Percentiles rank a stretch among this genome's conserved stretches.
Conservation (phyloP, 2,329 filamentous ascomycete genomes). For the Nemania bipapillata region DNA sequence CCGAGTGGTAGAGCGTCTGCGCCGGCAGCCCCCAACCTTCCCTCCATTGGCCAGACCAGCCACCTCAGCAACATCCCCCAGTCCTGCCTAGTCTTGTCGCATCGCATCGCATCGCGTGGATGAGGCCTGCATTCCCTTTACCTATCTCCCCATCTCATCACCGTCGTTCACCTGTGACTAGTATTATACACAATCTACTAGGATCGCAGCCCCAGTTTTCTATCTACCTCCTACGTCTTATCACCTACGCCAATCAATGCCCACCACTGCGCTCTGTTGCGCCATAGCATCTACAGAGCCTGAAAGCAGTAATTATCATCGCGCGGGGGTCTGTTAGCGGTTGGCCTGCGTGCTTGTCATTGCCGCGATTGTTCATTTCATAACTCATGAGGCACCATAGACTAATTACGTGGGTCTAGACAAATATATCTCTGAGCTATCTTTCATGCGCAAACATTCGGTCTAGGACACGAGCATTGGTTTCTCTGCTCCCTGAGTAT, state of each 20-base stretch:
- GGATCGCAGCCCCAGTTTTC: background rate
- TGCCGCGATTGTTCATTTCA: background rate
- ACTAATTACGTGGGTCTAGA: constrained; percentile 10
- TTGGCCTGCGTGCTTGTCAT: background rate
- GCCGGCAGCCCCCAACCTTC: constrained; percentile 27
- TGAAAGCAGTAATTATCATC: background rate
- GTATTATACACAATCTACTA: background rate
- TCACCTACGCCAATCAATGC: background rate
- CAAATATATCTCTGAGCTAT: constrained; percentile 1
- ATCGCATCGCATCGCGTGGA: constrained; percentile 20
- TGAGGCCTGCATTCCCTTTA: background rate
- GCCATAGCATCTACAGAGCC: background rate
- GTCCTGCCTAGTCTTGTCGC: constrained; percentile 2
- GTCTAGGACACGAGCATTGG: constrained; percentile 12
- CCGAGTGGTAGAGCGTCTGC: constrained; percentile 28
- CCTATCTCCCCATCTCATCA: background rate
- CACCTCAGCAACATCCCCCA: constrained; percentile 16
- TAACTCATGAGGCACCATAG: background rate
- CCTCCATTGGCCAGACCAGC: constrained; percentile 36
- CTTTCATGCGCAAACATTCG: constrained; percentile 28
- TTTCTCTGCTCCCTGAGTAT: constrained; percentile 22
- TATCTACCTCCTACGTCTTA: background rate
- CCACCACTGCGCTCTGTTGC: background rate
- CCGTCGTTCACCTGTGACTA: background rate
- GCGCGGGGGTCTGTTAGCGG: background rate